Base-by-base conservation (phyloP, 768 basidiomycete species). In the Suillus decipiens region DNA sequence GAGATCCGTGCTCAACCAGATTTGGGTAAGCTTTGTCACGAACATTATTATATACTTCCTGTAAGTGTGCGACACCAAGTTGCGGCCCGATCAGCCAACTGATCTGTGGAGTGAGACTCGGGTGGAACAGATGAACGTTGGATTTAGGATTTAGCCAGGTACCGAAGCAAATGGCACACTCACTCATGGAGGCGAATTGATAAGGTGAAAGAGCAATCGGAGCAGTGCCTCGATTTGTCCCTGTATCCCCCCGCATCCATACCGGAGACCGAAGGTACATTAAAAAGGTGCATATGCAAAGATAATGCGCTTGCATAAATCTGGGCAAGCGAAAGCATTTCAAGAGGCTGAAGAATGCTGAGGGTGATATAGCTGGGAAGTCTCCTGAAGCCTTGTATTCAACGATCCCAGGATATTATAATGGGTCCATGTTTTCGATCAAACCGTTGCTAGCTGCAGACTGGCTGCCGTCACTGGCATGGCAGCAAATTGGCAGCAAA, bases 71-170 rank as follows among this genome's bases (percentile, higher is more conserved):
- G 51, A 53, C 2, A 5, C 33, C 33, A 19, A 33, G 6, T n/a
- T 34, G 33, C 51, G 51, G 51, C 31, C 51, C 51, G 51, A 53
- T 34, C 51, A 53, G 19, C 51, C 33, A 53, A 53, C 19, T 53
- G 31, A 53, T 34, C 33, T 34, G 51, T 53, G 51, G 51, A 53
- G 51, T 53, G 51, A 33, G 51, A 53, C 51, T 53, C 51, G 7
- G 19, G 51, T 19, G 51, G 51, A 53, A 34, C 19, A 33, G 51
- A 53, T 53, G 11, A 19, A 34, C 41, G n/a, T 28, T 57, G 39
- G 28, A 57, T 41, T 41, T 57, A 41, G 37, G 28, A 57, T 41
- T 41, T 57, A 41, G 56, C 8, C 56, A 57, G 39, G 37, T 41
- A 41, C 39, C 17, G 10, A 36, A 24, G 39, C 17, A 28, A n/a